Conservation (phyloP, 441 rosid species). For the Populus tomentosa region DNA sequence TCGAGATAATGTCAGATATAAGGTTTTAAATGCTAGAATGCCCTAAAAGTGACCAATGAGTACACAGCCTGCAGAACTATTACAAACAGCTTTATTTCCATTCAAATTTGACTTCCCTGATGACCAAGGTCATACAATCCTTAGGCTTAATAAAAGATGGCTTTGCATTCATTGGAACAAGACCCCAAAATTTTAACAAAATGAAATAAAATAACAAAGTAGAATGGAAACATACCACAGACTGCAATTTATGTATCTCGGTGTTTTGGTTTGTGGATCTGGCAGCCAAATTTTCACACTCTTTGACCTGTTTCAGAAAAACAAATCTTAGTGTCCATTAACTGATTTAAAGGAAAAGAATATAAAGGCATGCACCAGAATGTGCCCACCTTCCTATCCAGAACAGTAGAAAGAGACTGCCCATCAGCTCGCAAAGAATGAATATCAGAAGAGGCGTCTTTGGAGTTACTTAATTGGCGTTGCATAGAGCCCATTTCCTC, state of each 20-base stretch:
- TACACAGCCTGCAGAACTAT: background rate
- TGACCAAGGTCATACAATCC: background rate
- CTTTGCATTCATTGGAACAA: background rate
- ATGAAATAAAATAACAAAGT: too few relatives aligned
- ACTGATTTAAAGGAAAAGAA: slow-evolving; percentile 11
- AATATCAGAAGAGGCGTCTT: slow-evolving; percentile 73
- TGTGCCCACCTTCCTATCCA: slow-evolving; percentile 70
- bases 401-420: slow-evolving; percentile 66
- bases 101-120: background rate
- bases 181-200: background rate
- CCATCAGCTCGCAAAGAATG: slow-evolving; percentile 81
- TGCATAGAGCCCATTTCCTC: slow-evolving; percentile 88
- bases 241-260: slow-evolving; percentile 59
- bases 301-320: slow-evolving; percentile 58
- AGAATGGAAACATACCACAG: slow-evolving; percentile 52
- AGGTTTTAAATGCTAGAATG: background rate
- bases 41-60: background rate
- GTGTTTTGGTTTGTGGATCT: slow-evolving; percentile 58
- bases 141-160: background rate
- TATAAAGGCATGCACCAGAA: background rate
- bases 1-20: background rate
- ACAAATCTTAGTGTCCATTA: slow-evolving; percentile 14
- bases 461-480: slow-evolving; percentile 62
- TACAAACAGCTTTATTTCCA: background rate
- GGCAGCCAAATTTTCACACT: slow-evolving; percentile 53